Conservation (phyloP, 768 basidiomycete species). For the Suillus brevipes region DNA sequence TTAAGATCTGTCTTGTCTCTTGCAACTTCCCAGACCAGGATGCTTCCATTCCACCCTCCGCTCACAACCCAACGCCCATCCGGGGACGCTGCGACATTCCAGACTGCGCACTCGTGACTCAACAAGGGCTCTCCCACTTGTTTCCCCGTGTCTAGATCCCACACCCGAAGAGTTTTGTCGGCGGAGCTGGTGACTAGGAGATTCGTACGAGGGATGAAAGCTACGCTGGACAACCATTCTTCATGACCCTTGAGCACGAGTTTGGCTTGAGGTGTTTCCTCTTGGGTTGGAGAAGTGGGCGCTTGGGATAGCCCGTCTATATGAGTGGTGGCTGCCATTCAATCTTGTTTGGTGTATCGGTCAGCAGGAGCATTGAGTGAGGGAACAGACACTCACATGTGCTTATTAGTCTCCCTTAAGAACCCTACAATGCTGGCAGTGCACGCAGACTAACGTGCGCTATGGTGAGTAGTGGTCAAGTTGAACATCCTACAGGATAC, state of each 20-base stretch:
- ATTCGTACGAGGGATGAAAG: not conserved
- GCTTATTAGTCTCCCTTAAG: too few species aligned
- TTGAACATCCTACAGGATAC: not conserved
- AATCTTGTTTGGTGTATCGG: not conserved
- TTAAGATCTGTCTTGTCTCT: not conserved
- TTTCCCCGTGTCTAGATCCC: slow-evolving; percentile 28
- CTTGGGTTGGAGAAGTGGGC: not conserved
- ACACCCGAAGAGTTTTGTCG: slow-evolving; percentile 6
- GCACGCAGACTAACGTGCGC: too few species aligned
- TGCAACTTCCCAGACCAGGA: slow-evolving; percentile 3
- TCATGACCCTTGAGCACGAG: not conserved
- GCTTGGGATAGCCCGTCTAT: not conserved
- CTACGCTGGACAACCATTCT: not conserved
- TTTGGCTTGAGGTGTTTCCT: not conserved
- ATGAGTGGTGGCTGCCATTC: not conserved
- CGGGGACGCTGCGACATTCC: too few species aligned
- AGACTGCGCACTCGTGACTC: too few species aligned
- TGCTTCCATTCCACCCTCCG: slow-evolving; percentile 7
- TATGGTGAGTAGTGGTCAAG: not conserved
- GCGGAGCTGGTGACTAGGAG: not conserved
- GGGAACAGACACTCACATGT: not conserved
- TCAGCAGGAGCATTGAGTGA: not conserved
- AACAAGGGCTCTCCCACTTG: not conserved
- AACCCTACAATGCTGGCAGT: too few species aligned
- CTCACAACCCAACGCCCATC: not conserved